A percentile compares a stretch with the other conserved stretches of the same genome.
Conservation (phyloP, 2,329 filamentous ascomycete species). For the Seiridium cupressi region DNA sequence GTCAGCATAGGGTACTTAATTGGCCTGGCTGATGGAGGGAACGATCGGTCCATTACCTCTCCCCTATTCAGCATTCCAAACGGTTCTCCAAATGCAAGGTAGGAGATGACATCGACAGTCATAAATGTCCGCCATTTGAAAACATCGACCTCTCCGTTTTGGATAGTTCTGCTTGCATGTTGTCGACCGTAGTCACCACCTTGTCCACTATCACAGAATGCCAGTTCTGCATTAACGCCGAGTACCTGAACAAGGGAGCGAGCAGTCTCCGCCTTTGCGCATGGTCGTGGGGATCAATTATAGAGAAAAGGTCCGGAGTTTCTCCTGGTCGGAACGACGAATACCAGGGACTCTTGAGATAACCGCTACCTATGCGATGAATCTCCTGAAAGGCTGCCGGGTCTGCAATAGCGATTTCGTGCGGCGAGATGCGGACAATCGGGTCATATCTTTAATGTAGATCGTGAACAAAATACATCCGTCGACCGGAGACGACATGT, state of each 20-base stretch:
- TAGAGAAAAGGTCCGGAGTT: constrained; percentile 29
- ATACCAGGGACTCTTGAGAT: constrained; percentile 16
- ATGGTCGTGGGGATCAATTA: constrained; percentile 34
- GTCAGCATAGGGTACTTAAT: neutral
- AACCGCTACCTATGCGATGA: constrained; percentile 21
- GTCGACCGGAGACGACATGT: neutral
- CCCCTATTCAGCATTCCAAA: constrained; percentile 50
- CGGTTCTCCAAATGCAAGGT: constrained; percentile 52
- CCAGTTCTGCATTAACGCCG: neutral
- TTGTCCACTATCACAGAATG: constrained; percentile 16
- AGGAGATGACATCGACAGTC: constrained; percentile 51
- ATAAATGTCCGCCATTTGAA: constrained; percentile 55
- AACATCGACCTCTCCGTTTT: constrained; percentile 38
- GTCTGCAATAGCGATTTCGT: constrained; percentile 23
- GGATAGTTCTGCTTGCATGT: constrained; percentile 41
- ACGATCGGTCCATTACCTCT: neutral
- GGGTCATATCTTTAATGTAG: constrained; percentile 14
- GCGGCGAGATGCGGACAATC: constrained; percentile 23
- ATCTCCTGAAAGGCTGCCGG: constrained; percentile 17
- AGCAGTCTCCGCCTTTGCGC: constrained; percentile 37
- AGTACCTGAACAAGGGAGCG: constrained; percentile 17
- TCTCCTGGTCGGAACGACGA: constrained; percentile 8
- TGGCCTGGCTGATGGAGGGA: neutral
- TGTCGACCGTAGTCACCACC: constrained; percentile 5
- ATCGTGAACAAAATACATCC: neutral